Base-by-base conservation (phyloP, 2,329 filamentous ascomycete genomes). In the Aspergillus spinulosporus region DNA sequence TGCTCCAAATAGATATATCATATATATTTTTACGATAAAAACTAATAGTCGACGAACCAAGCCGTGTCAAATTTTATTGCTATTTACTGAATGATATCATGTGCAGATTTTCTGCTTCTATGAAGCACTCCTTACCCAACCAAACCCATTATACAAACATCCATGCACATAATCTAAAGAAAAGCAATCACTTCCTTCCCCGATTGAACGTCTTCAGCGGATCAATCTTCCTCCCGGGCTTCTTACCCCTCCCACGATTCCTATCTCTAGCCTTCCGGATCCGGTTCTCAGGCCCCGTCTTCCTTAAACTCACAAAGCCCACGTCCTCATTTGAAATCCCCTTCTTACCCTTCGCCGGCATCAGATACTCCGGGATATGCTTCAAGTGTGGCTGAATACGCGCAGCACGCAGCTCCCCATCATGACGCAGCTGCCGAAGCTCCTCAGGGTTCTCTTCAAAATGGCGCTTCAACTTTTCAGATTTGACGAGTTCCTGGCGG, bases 361-460 rank as follows among this genome's bases (percentile, higher is more conserved):
- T 79, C 50, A 99, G 77, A 71, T 99, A 99, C 46, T 97, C 92
- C 0, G 94, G 94, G 1, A 99, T 89, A 72, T 97, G 90, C 75
- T 91, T 95, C 62, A 99, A 78, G 78, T 99, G 94, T 5, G 89
- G 84, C 74, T 97, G 92, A 45, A 92, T 86, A 57, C 90, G 81
- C 11, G 92, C 90, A 26, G 92, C 87, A 58, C 92, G 84, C 56
- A 96, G 80, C 72, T 97, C 93, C 37, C 87, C 88, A 70, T 99
- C 94, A 70, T 99, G 94, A 28, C 93, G 85, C 63, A 97, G 80
- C 70, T 96, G 91, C 37, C 86, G 84, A 62, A 97, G 77, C 70
- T 97, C 93, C 32, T 88, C 86, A 0, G 94, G 94, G 72, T 99
- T 97, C 74, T 99, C 94, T 71, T 97, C 94, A 68, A 97, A 99